Evolutionary conservation across 352 stramenopile species (phyloP), one percentile per base, ranked within the genome.

Genomic region (Globisporangium perplexum): DNA sequence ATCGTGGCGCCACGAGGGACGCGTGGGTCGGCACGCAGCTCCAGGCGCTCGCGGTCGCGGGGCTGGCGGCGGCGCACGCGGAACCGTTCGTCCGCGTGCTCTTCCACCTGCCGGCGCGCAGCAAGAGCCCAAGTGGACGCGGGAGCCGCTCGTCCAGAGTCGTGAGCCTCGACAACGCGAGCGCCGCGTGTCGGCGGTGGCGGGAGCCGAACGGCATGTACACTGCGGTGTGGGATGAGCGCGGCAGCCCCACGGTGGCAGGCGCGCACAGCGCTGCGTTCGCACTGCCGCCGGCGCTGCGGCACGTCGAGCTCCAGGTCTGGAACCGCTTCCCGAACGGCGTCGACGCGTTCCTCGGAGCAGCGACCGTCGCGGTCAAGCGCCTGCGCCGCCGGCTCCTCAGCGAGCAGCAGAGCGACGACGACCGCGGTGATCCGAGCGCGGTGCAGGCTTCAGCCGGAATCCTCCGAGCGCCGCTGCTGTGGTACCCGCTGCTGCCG

Each of bases 311-410:
- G 39, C 42, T 88, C 3, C 72, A 90, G 53, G 47, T 86, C 17
- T 90, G 79, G 79, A 88, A 88, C 55, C 65, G 57, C 4, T 86
- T 88, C 47, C 54, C 63, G 20, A 77, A 60, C 12, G 74, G 72
- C 15, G 69, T 86, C 44, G 68, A 80, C 22, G 71, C 86, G 4
- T 83, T 84, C 35, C 62, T 90, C 0, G 76, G 72, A 0, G 63
- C 66, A 49, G 31, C 63, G 11, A 77, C 57, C 1, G 44, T 86
- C 10, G 72, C 65, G 0, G 47, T 76, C 14, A 14, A 20, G 17
- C 46, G 38, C 18, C 18, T 85, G 26, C 60, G 67, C 5, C 57
- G 71, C 17, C 62, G 77, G n/a, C 39, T 45, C 8, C 39, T 45
- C 39, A 11, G 20, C 7, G 39, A 44, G 24, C 45, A 59, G 6